Evolutionary conservation across 768 basidiomycete species (phyloP).

Genomic region (Wakefieldia striispora): DNA sequence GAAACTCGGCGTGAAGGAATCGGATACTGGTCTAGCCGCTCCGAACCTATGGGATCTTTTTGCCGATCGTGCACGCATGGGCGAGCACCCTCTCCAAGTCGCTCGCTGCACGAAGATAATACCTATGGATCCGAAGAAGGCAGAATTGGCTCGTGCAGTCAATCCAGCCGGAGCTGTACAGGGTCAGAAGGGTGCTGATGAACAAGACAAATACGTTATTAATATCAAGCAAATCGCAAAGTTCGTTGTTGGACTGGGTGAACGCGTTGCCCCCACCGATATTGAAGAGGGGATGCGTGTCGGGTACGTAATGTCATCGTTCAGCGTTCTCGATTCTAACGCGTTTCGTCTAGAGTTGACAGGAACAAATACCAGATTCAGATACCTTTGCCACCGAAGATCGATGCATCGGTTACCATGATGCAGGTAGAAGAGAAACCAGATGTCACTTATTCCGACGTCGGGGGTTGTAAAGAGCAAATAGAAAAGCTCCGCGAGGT

Average conservation of each 20-base stretch:
- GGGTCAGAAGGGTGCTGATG: conserved; percentile 95
- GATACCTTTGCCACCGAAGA: conserved; percentile 97
- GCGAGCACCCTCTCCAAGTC: conserved; percentile 92
- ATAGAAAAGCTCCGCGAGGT: conserved; percentile 99
- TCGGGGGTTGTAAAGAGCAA: conserved; percentile 99
- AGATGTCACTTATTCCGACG: conserved; percentile 95
- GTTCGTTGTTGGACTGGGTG: conserved; percentile 96
- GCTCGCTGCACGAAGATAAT: conserved; percentile 99
- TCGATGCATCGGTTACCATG: conserved; percentile 99
- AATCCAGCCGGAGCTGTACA: conserved; percentile 75
- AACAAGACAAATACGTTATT: conserved; percentile 99
- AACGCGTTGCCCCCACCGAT: conserved; percentile 95
- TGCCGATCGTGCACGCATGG: conserved; percentile 89
- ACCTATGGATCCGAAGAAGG: conserved; percentile 70
- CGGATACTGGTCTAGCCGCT: conserved; percentile 94
- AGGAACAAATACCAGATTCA: conserved; percentile 98
- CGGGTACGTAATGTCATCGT: conserved; percentile 58
- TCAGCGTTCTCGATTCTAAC: background rate
- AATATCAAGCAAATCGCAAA: conserved; percentile 99
- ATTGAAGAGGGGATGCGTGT: conserved; percentile 99
- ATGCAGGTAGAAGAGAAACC: conserved; percentile 99
- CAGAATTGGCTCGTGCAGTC: conserved; percentile 74
- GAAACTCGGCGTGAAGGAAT: conserved; percentile 98
- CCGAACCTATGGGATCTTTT: conserved; percentile 98
- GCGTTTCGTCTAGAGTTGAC: conserved; percentile 64